Base-by-base conservation (phyloP, 495 filamentous ascomycete species). In the Hyaloscypha finlandica region DNA sequence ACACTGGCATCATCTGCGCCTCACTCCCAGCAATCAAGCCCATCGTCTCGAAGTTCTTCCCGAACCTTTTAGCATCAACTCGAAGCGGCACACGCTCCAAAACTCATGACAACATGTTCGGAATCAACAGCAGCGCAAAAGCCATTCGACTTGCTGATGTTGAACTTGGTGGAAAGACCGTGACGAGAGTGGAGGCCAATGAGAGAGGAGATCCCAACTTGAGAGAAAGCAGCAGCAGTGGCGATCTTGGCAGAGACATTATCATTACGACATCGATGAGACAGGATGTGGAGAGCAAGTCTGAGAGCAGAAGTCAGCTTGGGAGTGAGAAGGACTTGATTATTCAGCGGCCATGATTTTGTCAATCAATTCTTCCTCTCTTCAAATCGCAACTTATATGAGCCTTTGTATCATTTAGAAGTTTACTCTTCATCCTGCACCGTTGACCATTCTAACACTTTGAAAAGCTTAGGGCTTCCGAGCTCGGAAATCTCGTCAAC, bases 1-100 rank as follows among this genome's bases (percentile, higher is more conserved):
- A 76, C 65, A 69, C 71, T 12, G 75, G 73, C 22, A 76, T 78
- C n/a, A 69, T 76, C 58, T 77, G 75, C 51, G 74, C 76, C 6
- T 72, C 70, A 25, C 67, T 74, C 20, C 57, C 39, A 31, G 81
- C 83, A 2, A 69, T 85, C 25, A 79, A 78, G 9, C 77, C 77
- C 0, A 64, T 83, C 19, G 74, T 81, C 61, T 74, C 71, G 37
- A 54, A 68, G 2, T 68, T 71, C 22, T 74, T 80, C 59, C 81
- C 82, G 4, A 54, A 70, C 19, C 51, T 81, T 30, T 70, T 83
- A 19, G 61, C 64, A 29, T 39, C 53, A 3, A 56, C 20, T 29
- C 20, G 53, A 12, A 56, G 22, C 30, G 42, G 16, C 9, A 48
- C 42, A 37, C 6, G 12, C 42, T 11, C 4, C 9, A 48, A 14